phyloP scores from a whole-genome alignment of 108 stramenopile genomes.

The Cyclotella choctawhatcheeana region DNA sequence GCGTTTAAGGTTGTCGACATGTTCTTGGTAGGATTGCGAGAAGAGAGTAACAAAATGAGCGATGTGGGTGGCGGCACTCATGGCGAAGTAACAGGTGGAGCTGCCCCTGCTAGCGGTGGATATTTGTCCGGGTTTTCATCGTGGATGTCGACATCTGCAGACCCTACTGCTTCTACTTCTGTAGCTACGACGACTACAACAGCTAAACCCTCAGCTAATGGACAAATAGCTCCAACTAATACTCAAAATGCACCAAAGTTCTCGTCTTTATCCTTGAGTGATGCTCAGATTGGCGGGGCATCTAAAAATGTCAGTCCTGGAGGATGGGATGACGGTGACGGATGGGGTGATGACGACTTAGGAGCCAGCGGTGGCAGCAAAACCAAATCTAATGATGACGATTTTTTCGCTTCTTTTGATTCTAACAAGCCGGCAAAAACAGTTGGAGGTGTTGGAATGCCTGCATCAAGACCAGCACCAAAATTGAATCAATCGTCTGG shows the following conservation, averaged over 20 bases:
- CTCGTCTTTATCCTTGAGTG: constrained; percentile 57
- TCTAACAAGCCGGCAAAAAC: constrained; percentile 33
- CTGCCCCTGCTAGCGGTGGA: constrained; percentile 52
- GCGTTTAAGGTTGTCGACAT: constrained; percentile 73
- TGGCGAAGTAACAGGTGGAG: constrained; percentile 19
- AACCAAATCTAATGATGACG: constrained; percentile 44
- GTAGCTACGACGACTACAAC: constrained; percentile 17
- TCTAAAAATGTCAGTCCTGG: constrained; percentile 27
- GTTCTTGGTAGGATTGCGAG: constrained; percentile 60
- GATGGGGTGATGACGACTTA: constrained; percentile 56
- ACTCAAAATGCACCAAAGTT: constrained; percentile 43
- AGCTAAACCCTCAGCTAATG: constrained; percentile 20
- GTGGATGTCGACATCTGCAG: constrained; percentile 67
- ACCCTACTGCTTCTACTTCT: constrained; percentile 11
- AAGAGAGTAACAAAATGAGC: constrained; percentile 66
- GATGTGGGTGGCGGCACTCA: constrained; percentile 33
- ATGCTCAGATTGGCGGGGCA: constrained; percentile 60
- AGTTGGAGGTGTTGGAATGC: constrained; percentile 33
- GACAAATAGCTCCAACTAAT: constrained; percentile 20
- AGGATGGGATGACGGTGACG: constrained; percentile 29
- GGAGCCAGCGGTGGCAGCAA: constrained; percentile 12
- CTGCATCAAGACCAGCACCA: constrained; percentile 37
- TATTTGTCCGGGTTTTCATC: constrained; percentile 76
- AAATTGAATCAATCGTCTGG: constrained; percentile 21
- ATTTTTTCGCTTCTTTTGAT: constrained; percentile 74